Percentiles rank a stretch among this genome's conserved stretches.
These are phyloP conservation scores for Neofusicoccum sp. DNA, from an alignment of 2,329 filamentous ascomycete species.

Conservation along the genomic window DNA sequence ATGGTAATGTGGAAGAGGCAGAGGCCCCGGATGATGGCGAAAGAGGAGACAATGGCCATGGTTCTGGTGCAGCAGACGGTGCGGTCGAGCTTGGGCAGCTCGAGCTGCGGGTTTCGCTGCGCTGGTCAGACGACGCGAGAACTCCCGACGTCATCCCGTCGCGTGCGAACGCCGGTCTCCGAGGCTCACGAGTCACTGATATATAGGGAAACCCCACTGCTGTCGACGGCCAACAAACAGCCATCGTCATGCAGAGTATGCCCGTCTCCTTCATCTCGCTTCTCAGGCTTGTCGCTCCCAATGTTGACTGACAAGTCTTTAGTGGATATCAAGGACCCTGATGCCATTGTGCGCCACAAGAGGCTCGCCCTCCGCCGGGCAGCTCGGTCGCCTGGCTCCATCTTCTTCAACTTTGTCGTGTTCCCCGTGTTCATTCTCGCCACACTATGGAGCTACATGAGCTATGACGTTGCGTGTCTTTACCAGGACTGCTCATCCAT, in stretches of 20 bases:
- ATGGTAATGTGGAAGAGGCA: constrained; percentile 84
- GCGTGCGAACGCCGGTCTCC: too few species aligned
- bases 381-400: constrained; percentile 6
- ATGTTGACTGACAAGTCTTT: neutral
- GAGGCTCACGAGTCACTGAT: neutral
- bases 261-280: neutral
- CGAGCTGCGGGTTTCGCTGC: neutral
- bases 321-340: neutral
- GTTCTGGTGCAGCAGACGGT: constrained; percentile 25
- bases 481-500: constrained; percentile 21
- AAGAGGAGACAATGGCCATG: constrained; percentile 83
- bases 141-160: constrained; percentile 15
- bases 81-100: neutral
- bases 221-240: neutral
- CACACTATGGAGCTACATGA: neutral
- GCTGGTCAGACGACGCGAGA: neutral
- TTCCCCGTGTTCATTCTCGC: constrained; percentile 15
- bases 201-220: neutral
- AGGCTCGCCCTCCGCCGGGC: constrained; percentile 9
- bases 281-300: neutral
- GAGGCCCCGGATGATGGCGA: constrained; percentile 77
- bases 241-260: neutral
- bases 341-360: constrained; percentile 9
- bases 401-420: constrained; percentile 18
- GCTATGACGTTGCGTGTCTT: constrained; percentile 1